Percentiles rank a stretch among this genome's conserved stretches.
These are phyloP conservation scores for Ramaria sp. DNA, from an alignment of 768 basidiomycete species.

Conservation along the genomic window DNA sequence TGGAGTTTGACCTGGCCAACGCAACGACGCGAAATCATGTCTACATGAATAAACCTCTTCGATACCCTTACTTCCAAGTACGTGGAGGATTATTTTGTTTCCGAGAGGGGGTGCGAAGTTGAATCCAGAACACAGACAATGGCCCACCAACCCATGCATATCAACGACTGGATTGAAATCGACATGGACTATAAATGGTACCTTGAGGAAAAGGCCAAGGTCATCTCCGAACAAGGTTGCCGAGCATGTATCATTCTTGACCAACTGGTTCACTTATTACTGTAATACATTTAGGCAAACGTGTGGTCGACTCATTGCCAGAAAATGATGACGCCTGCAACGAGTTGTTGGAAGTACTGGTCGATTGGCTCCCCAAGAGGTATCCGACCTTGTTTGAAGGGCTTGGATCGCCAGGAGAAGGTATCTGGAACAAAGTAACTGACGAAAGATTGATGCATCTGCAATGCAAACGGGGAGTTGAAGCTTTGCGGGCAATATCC, in stretches of 20 bases:
- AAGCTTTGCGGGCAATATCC: conserved; percentile 19
- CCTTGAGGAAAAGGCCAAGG: conserved; percentile 20
- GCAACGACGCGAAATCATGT: conserved; percentile 15
- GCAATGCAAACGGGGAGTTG: conserved; percentile 13
- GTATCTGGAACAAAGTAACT: conserved; percentile 22
- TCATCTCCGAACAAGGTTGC: conserved; percentile 20
- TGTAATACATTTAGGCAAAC: conserved; percentile 18
- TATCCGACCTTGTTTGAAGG: conserved; percentile 41
- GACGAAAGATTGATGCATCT: conserved; percentile 14
- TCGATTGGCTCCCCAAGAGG: conserved; percentile 46
- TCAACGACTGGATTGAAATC: conserved; percentile 29
- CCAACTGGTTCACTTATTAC: neutral
- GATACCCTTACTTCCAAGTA: conserved; percentile 16
- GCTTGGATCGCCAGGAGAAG: conserved; percentile 11
- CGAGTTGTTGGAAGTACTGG: conserved; percentile 45
- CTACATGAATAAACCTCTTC: conserved; percentile 14
- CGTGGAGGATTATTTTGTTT: neutral
- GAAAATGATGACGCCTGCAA: conserved; percentile 38
- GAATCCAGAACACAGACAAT: conserved; percentile 13
- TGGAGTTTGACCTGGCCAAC: conserved; percentile 13
- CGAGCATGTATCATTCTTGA: neutral
- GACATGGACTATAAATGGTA: conserved; percentile 25
- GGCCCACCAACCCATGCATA: conserved; percentile 27
- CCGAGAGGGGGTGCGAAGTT: neutral
- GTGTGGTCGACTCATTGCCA: conserved; percentile 34